Conservation (phyloP, 306 rosid species). For the Cyclanthera cordifolia region DNA sequence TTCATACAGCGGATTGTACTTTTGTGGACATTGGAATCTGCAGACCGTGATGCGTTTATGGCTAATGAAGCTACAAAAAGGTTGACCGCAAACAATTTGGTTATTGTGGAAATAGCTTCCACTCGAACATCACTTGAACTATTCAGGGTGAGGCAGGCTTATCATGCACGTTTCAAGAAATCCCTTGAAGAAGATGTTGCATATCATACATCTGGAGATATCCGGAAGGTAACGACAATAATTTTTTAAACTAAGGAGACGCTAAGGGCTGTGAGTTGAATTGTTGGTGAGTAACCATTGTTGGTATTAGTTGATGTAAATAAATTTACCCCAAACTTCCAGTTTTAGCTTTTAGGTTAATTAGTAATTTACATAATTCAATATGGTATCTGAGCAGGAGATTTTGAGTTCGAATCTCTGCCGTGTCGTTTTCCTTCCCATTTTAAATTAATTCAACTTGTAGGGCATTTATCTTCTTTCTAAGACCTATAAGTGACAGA, state of each 20-base stretch:
- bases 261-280: too few species aligned
- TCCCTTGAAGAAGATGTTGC: slow-evolving; percentile 56
- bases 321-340: too few species aligned
- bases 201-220: slow-evolving; percentile 40
- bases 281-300: too few species aligned
- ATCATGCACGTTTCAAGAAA: slow-evolving; percentile 39
- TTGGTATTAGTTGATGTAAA: too few species aligned
- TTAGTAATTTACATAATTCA: too few species aligned
- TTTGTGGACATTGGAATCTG: slow-evolving; percentile 40
- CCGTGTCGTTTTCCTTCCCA: too few species aligned
- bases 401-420: too few species aligned
- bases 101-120: slow-evolving; percentile 38
- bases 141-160: slow-evolving; percentile 32
- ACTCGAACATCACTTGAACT: slow-evolving; percentile 34
- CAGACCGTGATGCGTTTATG: slow-evolving; percentile 45
- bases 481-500: too few species aligned
- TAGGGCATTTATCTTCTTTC: too few species aligned
- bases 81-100: slow-evolving; percentile 29
- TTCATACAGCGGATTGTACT: slow-evolving; percentile 27
- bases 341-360: too few species aligned
- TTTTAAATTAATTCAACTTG: too few species aligned
- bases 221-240: slow-evolving; percentile 34
- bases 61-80: slow-evolving; percentile 37
- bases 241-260: neutral
- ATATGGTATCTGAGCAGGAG: too few species aligned